Base-by-base conservation (phyloP, 768 basidiomycete species). In the Phylloporus scabripes region DNA sequence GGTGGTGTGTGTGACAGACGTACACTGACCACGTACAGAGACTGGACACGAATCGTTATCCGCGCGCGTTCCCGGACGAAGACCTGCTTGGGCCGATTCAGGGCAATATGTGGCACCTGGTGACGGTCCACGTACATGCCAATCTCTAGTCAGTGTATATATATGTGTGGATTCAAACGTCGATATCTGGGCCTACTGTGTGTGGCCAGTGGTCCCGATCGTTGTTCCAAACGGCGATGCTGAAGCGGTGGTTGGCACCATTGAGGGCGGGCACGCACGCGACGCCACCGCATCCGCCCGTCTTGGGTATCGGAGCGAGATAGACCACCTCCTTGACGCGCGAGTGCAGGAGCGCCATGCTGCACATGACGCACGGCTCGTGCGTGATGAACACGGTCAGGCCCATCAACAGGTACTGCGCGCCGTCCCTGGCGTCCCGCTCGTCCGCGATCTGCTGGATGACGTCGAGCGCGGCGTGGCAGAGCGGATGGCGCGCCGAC, bases 311-410 rank as follows among this genome's bases (percentile, higher is more conserved):
- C 1, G 85, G 79, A 21, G 79, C 62, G 29, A 97, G 62, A 61
- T 84, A 82, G 62, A 90, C 77, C 6, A 98, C 78, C 52, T 92
- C 83, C 58, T 87, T 85, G 48, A 97, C 91, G n/a, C 96, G 81
- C 1, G 90, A 93, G 67, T 99, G 96, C 6, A 96, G 71, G 18
- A 98, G 70, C 2, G 93, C 91, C 96, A 99, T 99, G 59, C 84
- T 81, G 66, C 96, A 99, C 91, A 98, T 92, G 49, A 99, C 78
- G 58, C 96, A 99, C 0, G 96, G 96, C 59, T 99, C 96, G 68
- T 99, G 95, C 9, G 92, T 91, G 46, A 82, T 80, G 72, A 98
- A 98, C 21, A 97, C 73, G 1, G 83, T 81, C 15, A 83, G 77
- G 2, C 83, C 82, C 0, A 92, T 97, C 21, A 98, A 75, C 38